Evolutionary conservation across 352 stramenopile species (phyloP), one percentile per base, ranked within the genome.

Genomic region (Nothophytophthora sp.): DNA sequence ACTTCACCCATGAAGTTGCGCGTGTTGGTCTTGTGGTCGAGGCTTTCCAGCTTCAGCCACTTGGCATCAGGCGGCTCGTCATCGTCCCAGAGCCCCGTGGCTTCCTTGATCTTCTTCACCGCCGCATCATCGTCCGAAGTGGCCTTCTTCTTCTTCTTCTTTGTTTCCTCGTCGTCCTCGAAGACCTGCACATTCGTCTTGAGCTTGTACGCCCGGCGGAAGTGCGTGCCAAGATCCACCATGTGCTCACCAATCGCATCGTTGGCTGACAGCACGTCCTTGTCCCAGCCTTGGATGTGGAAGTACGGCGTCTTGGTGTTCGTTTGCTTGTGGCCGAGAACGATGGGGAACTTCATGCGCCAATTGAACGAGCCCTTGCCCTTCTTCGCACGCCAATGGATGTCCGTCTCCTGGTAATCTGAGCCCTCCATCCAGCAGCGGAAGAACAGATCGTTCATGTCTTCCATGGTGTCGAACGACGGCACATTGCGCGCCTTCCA

Each of bases 381-480:
- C 56, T 96, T 96, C 67, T 97, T 97, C 12, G 80, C 86, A 34
- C 93, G 87, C 92, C 91, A 98, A 63, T 98, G 92, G 27, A 96
- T 97, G 59, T 98, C 93, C 2, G 93, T 98, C 48, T 94, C 77
- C 56, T 94, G 81, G 52, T 67, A 85, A 0, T 88, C 65, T 1
- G 71, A 76, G 1, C 88, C 78, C 70, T 96, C 80, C 56, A 98
- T 74, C 88, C 89, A 97, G 45, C 71, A 80, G 23, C 86, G 78
- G 70, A 96, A 92, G 65, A 97, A 98, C 24, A 98, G 59, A 56
- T 98, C 93, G 40, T 94, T 96, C 88, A 96, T 96, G 52, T 97
- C 80, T 47, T 96, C 90, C 11, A 90, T 36, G 4, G 79, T 78
- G 50, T 96, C 88, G 45, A 91, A 92, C 27, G 73, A 88, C 13